Evolutionary conservation across 257 asterid species (phyloP).

Genomic region (Galeopsis tetrahit): DNA sequence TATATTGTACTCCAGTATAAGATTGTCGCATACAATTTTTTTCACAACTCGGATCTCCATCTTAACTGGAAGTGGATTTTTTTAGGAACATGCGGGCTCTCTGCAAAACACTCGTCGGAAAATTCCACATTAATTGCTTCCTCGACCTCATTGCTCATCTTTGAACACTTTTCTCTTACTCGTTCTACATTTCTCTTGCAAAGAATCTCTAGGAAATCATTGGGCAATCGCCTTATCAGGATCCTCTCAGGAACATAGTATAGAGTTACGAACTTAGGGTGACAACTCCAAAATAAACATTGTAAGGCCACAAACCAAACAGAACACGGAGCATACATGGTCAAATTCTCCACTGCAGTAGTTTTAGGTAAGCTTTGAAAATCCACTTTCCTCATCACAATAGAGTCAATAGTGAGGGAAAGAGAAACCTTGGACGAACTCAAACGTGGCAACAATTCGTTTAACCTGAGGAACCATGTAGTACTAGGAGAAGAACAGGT

Average conservation of each 20-base stretch:
- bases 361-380: not conserved
- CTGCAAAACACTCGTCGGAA: not conserved
- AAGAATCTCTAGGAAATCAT: not conserved
- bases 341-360: conserved; percentile 23
- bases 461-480: conserved; percentile 9
- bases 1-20: no score
- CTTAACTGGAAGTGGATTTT: no score
- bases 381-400: no score
- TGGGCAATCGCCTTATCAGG: no score
- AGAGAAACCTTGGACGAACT: conserved; percentile 12
- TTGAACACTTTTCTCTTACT: not conserved
- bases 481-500: not conserved
- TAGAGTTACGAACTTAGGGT: conserved; percentile 14
- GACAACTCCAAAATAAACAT: conserved; percentile 5
- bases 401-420: not conserved
- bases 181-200: not conserved
- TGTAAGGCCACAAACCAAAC: not conserved
- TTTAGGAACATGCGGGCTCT: not conserved
- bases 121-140: not conserved
- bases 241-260: not conserved
- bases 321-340: not conserved
- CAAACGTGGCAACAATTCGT: not conserved
- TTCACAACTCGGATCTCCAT: no score
- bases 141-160: not conserved
- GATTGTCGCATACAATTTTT: no score